Conservation (phyloP, 2,329 filamentous ascomycete species). For the Alternaria sp. region DNA sequence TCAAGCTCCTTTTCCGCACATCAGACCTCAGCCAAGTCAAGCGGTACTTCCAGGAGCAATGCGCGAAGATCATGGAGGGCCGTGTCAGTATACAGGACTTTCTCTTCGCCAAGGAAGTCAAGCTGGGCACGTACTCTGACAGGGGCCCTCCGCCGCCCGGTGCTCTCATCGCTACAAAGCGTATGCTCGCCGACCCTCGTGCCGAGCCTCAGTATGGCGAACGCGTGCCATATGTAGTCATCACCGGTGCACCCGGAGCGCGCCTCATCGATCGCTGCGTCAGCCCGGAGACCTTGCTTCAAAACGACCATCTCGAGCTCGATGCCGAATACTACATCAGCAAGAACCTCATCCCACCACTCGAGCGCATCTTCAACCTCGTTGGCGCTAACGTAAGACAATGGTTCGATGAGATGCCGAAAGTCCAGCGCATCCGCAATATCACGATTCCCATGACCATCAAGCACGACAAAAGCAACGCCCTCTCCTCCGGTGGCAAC, state of each 20-base stretch:
- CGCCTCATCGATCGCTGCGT: slow-evolving; percentile 89
- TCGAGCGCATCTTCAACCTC: slow-evolving; percentile 96
- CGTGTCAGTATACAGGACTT: slow-evolving; percentile 92
- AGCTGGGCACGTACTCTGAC: slow-evolving; percentile 85
- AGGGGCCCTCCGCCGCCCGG: slow-evolving; percentile 82
- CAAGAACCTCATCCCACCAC: slow-evolving; percentile 92
- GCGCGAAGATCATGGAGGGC: slow-evolving; percentile 88
- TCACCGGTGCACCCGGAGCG: slow-evolving; percentile 85
- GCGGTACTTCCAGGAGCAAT: slow-evolving; percentile 86
- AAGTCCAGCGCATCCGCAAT: slow-evolving; percentile 76
- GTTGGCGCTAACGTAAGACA: slow-evolving; percentile 87
- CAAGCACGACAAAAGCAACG: slow-evolving; percentile 12
- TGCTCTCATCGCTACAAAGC: slow-evolving; percentile 83
- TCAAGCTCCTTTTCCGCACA: slow-evolving; percentile 89
- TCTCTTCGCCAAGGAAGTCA: slow-evolving; percentile 92
- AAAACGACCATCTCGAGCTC: slow-evolving; percentile 77
- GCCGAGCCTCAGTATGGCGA: slow-evolving; percentile 94
- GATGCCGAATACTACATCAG: slow-evolving; percentile 97
- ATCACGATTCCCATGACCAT: slow-evolving; percentile 50
- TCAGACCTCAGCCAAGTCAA: slow-evolving; percentile 89
- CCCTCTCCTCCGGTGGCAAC: slow-evolving; percentile 31
- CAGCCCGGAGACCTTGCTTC: slow-evolving; percentile 79
- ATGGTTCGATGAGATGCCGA: slow-evolving; percentile 98
- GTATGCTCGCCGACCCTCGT: slow-evolving; percentile 85
- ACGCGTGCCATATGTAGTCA: slow-evolving; percentile 91